Evolutionary conservation across 768 basidiomycete species (phyloP), one percentile per base, ranked within the genome.

Genomic region (Trametes meyenii): DNA sequence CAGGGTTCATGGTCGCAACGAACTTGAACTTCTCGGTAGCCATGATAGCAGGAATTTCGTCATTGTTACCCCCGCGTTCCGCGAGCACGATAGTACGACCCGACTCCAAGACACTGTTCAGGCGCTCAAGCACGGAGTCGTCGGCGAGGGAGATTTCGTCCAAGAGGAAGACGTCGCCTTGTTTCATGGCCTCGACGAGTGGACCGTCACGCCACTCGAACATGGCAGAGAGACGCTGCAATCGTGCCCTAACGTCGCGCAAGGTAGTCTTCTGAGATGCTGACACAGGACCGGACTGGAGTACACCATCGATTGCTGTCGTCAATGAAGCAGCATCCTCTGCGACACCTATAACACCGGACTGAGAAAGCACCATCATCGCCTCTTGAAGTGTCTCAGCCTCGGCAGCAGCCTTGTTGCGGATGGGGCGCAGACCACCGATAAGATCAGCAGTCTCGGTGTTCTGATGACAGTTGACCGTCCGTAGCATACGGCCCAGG

Each of bases 131-230:
- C 11, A 99, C 96, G 0, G 96, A 98, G 71, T 99, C 97, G 71
- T 99, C 97, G 1, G 96, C 97, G 13, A 99, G 79, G 1, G 97
- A 98, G 16, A 98, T 95, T 71, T 99, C 97, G 70, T 99, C 97
- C 29, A 99, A 83, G 7, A 99, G 79, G 67, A 99, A 90, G 3
- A 96, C 81, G 65, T 90, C 87, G 17, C 96, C 96, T 19, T 72
- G 72, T 8, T 80, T 81, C 97, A 99, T 99, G 2, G 96, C 91
- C 66, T 92, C 83, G 6, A 99, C 85, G 35, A 99, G 83, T n/a
- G 97, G 96, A 2, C 97, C 97, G 69, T 98, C 94, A 62, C 90
- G 85, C 97, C 97, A 99, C 71, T 97, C 92, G 70, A 99, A 98
- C 43, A 98, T 85, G 0, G 91, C 85, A n/a, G 83, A 81, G 0